phyloP scores from a whole-genome alignment of 2,329 filamentous ascomycete species.

The Talaromyces sp. region DNA sequence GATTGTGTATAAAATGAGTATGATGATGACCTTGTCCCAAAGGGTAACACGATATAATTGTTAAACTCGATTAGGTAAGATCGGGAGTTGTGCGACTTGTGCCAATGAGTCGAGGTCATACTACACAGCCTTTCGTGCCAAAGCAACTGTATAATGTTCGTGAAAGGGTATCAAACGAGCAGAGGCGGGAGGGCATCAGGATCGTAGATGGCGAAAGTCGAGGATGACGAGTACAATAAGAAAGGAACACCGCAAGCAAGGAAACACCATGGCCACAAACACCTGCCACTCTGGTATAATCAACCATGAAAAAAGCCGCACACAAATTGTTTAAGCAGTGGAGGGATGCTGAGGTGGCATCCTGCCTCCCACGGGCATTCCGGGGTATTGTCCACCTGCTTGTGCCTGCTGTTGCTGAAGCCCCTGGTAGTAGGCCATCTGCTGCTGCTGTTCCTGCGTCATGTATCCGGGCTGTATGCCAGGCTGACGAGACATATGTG shows the following conservation, averaged over 20 bases:
- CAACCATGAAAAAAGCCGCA: conserved; percentile 4
- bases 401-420: conserved; percentile 64
- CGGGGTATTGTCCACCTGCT: conserved; percentile 64
- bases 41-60: neutral
- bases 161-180: conserved; percentile 19
- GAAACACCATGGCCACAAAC: conserved; percentile 26
- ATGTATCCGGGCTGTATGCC: conserved; percentile 68
- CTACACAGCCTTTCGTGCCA: conserved; percentile 6
- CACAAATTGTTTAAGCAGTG: conserved; percentile 55
- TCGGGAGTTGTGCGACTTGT: neutral
- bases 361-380: conserved; percentile 70
- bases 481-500: conserved; percentile 64
- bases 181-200: conserved; percentile 16
- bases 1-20: conserved; percentile 15
- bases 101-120: neutral
- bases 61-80: conserved; percentile 10
- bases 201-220: conserved; percentile 19
- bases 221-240: conserved; percentile 23
- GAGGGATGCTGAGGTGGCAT: conserved; percentile 81
- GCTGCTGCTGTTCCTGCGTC: conserved; percentile 65
- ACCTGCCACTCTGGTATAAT: conserved; percentile 16
- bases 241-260: conserved; percentile 21
- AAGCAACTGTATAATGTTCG: conserved; percentile 5
- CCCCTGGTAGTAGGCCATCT: conserved; percentile 79
- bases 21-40: conserved; percentile 4